Conservation (phyloP, 805 yeast genomes). For the Brettanomyces naardenensis region DNA sequence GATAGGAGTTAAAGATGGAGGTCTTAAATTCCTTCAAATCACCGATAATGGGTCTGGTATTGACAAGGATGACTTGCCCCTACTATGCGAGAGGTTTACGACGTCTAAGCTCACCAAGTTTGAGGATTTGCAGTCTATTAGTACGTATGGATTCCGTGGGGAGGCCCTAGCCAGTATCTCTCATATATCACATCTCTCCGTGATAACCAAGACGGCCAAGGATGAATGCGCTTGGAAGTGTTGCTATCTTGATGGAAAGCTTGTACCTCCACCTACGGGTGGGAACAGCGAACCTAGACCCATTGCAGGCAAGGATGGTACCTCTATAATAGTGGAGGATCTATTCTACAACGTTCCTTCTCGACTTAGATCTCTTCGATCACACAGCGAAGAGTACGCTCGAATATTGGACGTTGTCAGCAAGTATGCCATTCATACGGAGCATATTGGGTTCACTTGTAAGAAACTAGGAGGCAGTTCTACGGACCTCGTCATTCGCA, state of each 20-base stretch:
- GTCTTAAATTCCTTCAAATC: slow-evolving; percentile 76
- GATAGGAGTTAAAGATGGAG: slow-evolving; percentile 84
- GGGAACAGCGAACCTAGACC: slow-evolving; percentile 42
- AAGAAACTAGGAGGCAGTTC: slow-evolving; percentile 73
- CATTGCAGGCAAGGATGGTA: slow-evolving; percentile 82
- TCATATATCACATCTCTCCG: slow-evolving; percentile 76
- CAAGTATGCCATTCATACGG: slow-evolving; percentile 71
- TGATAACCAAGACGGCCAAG: slow-evolving; percentile 59
- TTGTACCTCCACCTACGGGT: slow-evolving; percentile 28
- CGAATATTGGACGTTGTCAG: slow-evolving; percentile 78
- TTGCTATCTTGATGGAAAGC: slow-evolving; percentile 57
- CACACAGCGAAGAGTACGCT: slow-evolving; percentile 66
- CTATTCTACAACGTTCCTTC: slow-evolving; percentile 84
- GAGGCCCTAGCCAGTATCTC: slow-evolving; percentile 95
- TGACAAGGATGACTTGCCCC: slow-evolving; percentile 55
- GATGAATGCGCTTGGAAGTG: slow-evolving; percentile 67
- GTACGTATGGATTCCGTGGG: slow-evolving; percentile 92
- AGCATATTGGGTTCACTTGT: slow-evolving; percentile 65
- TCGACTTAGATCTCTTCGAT: slow-evolving; percentile 56
- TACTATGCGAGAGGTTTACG: slow-evolving; percentile 87
- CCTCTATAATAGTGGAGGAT: slow-evolving; percentile 80
- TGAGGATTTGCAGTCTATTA: slow-evolving; percentile 64
- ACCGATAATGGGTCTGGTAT: slow-evolving; percentile 90
- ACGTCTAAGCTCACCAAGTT: slow-evolving; percentile 74
- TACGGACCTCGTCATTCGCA: slow-evolving; percentile 54